Percentiles rank a stretch among this genome's conserved stretches.
phyloP scores from a whole-genome alignment of 2,329 filamentous ascomycete genomes.

The Fusarium sp. region DNA sequence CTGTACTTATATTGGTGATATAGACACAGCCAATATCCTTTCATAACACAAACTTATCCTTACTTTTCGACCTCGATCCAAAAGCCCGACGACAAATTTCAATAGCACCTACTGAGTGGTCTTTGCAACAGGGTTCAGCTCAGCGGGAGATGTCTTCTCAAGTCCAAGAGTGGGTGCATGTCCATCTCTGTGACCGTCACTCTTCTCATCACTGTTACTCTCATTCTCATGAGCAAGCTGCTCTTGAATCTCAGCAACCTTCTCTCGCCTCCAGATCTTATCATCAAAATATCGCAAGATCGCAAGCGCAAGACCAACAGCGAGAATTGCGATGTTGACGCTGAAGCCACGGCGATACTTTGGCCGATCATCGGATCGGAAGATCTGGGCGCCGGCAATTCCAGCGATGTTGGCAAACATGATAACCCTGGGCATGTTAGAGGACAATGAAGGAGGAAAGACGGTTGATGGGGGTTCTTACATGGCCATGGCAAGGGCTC shows the following conservation, averaged over 20 bases:
- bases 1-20: neutral
- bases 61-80: neutral
- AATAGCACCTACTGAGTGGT: neutral
- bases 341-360: slow-evolving; percentile 63
- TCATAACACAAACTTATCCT: neutral
- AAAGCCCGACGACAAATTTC: too few species aligned
- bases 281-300: slow-evolving; percentile 59
- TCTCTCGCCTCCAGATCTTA: slow-evolving; percentile 35
- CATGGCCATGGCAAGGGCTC: slow-evolving; percentile 69
- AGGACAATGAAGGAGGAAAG: too few species aligned
- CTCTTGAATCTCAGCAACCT: slow-evolving; percentile 10
- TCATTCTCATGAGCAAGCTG: slow-evolving; percentile 24
- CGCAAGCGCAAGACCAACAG: slow-evolving; percentile 56
- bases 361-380: slow-evolving; percentile 63
- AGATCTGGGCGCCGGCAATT: slow-evolving; percentile 71
- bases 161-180: neutral
- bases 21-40: neutral
- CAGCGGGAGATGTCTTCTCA: slow-evolving; percentile 11
- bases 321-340: slow-evolving; percentile 57
- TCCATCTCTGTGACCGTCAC: neutral
- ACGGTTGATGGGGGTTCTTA: slow-evolving; percentile 43
- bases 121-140: slow-evolving; percentile 1
- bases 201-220: slow-evolving; percentile 28
- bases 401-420: slow-evolving; percentile 72
- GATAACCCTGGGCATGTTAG: slow-evolving; percentile 55